Conservation (phyloP, 805 yeast genomes). For the Candida glaebosa region DNA sequence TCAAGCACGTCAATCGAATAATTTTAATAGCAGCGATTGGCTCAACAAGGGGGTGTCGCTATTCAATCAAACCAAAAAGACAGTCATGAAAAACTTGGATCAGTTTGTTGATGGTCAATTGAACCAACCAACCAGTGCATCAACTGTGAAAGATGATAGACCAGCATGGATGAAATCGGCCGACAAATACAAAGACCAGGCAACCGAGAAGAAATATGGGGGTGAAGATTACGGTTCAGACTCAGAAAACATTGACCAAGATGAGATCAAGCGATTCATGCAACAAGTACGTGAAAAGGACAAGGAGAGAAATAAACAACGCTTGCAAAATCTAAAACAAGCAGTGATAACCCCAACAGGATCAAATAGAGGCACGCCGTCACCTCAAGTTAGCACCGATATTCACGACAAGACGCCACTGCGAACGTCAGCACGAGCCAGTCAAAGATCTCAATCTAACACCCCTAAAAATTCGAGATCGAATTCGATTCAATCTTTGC, state of each 20-base stretch:
- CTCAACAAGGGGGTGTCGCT: conserved; percentile 58
- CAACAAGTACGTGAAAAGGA: conserved; percentile 33
- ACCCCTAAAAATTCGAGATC: neutral
- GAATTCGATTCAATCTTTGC: neutral
- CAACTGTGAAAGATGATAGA: conserved; percentile 22
- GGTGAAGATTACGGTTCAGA: conserved; percentile 47
- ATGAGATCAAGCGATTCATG: conserved; percentile 38
- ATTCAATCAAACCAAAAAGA: conserved; percentile 56
- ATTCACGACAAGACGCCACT: neutral
- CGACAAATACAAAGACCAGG: conserved; percentile 41
- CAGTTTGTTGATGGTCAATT: conserved; percentile 35
- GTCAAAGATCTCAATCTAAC: neutral
- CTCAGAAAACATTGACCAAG: conserved; percentile 43
- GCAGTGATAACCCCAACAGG: neutral
- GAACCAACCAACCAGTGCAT: conserved; percentile 15
- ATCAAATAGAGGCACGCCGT: neutral
- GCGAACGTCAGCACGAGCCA: neutral
- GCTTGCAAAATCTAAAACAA: conserved; percentile 14
- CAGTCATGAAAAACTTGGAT: conserved; percentile 60
- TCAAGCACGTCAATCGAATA: conserved; percentile 15
- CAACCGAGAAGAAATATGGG: conserved; percentile 26
- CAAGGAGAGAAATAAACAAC: conserved; percentile 28
- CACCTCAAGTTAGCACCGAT: neutral
- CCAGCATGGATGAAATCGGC: conserved; percentile 80
- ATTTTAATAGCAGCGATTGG: conserved; percentile 52